These are phyloP conservation scores for Xylaria sp. DNA, from an alignment of 2,329 filamentous ascomycete species.

Conservation along the genomic window DNA sequence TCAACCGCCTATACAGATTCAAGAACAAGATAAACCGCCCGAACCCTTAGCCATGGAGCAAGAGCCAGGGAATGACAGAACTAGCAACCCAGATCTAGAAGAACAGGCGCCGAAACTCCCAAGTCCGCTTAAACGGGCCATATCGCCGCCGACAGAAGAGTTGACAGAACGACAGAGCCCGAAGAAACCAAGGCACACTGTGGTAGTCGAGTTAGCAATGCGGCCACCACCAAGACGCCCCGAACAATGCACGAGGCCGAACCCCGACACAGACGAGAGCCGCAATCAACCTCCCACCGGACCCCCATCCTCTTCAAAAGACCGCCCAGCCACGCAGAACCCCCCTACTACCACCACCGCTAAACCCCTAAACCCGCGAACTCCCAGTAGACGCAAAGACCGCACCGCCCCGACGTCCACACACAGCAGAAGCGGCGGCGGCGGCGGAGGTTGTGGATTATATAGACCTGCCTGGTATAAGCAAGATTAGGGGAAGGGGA, in stretches of 20 bases:
- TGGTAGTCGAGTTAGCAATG: constrained; percentile 5
- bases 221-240: neutral
- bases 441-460: no score
- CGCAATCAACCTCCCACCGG: neutral
- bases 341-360: neutral
- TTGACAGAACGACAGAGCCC: neutral
- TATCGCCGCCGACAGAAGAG: neutral
- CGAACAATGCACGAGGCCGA: neutral
- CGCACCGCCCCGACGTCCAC: constrained; percentile 6
- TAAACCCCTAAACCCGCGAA: constrained; percentile 5
- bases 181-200: neutral
- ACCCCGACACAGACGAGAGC: neutral
- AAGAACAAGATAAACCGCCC: neutral
- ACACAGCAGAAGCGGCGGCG: neutral
- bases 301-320: neutral
- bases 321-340: neutral
- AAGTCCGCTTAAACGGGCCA: neutral
- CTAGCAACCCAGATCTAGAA: neutral
- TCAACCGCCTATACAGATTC: neutral
- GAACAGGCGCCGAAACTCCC: neutral
- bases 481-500: no score
- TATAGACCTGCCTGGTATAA: no score
- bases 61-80: neutral
- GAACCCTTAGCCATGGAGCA: neutral
- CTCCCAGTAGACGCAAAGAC: constrained; percentile 15